Percentiles rank a stretch among this genome's conserved stretches.
phyloP scores from a whole-genome alignment of 2,329 filamentous ascomycete species.

The Neonectria hederae region DNA sequence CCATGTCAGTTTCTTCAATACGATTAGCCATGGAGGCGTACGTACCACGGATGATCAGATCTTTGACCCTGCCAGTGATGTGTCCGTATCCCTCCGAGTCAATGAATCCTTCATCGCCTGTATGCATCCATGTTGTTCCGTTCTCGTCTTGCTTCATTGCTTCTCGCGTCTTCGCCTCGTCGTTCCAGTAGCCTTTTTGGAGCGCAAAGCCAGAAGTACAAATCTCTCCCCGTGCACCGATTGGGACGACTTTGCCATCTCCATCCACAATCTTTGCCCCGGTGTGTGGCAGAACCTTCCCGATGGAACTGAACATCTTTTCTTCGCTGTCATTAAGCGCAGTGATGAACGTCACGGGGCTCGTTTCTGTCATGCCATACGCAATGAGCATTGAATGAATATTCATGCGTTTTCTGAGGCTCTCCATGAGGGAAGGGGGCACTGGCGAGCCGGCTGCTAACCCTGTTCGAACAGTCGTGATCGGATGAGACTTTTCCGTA shows the following conservation, averaged over 20 bases:
- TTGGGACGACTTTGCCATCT: slow-evolving; percentile 59
- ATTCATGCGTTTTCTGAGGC: neutral
- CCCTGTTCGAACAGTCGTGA: neutral
- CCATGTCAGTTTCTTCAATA: neutral
- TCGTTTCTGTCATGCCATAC: slow-evolving; percentile 27
- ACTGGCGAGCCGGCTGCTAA: slow-evolving; percentile 10
- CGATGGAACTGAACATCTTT: slow-evolving; percentile 71
- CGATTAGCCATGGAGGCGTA: neutral
- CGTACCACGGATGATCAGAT: slow-evolving; percentile 74
- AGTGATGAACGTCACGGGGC: slow-evolving; percentile 24
- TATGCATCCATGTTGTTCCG: slow-evolving; percentile 62
- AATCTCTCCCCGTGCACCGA: slow-evolving; percentile 68
- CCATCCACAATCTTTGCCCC: slow-evolving; percentile 71
- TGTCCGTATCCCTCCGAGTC: slow-evolving; percentile 54
- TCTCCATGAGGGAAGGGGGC: neutral
- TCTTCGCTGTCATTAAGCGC: slow-evolving; percentile 51
- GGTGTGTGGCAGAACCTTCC: slow-evolving; percentile 67
- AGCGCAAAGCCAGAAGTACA: slow-evolving; percentile 69
- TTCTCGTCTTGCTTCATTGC: slow-evolving; percentile 42
- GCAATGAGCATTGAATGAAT: slow-evolving; percentile 7
- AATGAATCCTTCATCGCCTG: slow-evolving; percentile 64
- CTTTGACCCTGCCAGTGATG: slow-evolving; percentile 76
- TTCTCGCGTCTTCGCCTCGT: slow-evolving; percentile 48
- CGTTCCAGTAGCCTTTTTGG: slow-evolving; percentile 72
- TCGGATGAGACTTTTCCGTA: neutral